Base-by-base conservation (phyloP, 495 filamentous ascomycete species). In the Penicillium taxi region DNA sequence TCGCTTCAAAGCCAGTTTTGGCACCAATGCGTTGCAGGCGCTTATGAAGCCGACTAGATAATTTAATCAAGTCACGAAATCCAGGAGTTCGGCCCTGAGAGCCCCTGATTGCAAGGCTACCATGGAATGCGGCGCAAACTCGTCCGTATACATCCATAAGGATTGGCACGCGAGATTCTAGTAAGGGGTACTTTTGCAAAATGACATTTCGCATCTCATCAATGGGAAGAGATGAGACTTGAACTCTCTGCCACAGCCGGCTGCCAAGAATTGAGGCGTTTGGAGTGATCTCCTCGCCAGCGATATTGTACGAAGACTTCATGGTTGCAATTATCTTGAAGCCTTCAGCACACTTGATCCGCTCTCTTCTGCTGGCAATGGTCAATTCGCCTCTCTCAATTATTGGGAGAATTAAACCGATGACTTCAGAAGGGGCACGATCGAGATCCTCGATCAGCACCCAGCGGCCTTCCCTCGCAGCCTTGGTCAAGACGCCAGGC, bases 381-480 rank as follows among this genome's bases (percentile, higher is more conserved):
- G 88, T 69, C 11, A 99, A 72, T 57, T 95, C 86, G 2, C 86
- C 74, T 27, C 82, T 73, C 53, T 96, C 90, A 42, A 96, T 85
- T 2, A 99, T 72, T 1, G 93, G 90, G 19, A 96, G 67, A 24
- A 99, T 73, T 2, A 84, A 84, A 52, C 88, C 88, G 55, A 96
- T 82, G 31, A 96, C 82, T 55, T 96, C 91, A 38, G 82, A 87
- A n/a, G 93, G 89, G 12, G 91, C 93, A 34, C 90, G 82, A 55
- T 99, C 84, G 18, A 99, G 70, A 56, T 99, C 93, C 64, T 99
- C 93, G 37, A 99, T 89, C 37, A 96, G 65, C 4, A 99, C 79
- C 93, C 91, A 96, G 51, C 87, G 75, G 27, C 93, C 93, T 63
- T 96, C 90, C 53, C 70, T 79, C 2, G 95, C 86, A 9, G 93